Percentiles rank a stretch among this genome's conserved stretches.
phyloP scores from a whole-genome alignment of 2,329 filamentous ascomycete species.

The Sclerotiophoma versabilis region DNA sequence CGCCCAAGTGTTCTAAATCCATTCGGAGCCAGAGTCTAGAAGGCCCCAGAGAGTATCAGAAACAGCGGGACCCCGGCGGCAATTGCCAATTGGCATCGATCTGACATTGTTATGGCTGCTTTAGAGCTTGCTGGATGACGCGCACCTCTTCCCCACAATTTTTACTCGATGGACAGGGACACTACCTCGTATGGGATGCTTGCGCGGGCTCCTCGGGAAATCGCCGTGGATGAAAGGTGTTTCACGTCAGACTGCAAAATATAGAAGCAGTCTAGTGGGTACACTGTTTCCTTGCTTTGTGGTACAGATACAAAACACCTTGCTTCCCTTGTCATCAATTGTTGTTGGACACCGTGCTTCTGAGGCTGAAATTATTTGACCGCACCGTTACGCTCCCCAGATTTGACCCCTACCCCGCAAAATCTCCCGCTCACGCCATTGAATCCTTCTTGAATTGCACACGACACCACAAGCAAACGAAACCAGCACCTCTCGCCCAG shows the following conservation, averaged over 20 bases:
- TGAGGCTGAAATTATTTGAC: neutral
- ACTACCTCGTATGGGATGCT: slow-evolving; percentile 9
- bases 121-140: slow-evolving; percentile 10
- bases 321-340: neutral
- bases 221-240: slow-evolving; percentile 1
- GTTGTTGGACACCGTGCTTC: neutral
- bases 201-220: slow-evolving; percentile 11
- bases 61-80: slow-evolving; percentile 7
- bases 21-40: slow-evolving; percentile 15
- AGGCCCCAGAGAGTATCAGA: slow-evolving; percentile 7
- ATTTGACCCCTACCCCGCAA: slow-evolving; percentile 17
- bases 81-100: slow-evolving; percentile 10
- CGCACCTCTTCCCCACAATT: slow-evolving; percentile 21
- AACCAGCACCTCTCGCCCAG: neutral
- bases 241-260: slow-evolving; percentile 6
- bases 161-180: slow-evolving; percentile 2
- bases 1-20: slow-evolving; percentile 11
- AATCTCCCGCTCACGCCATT: neutral
- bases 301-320: slow-evolving; percentile 5
- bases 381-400: slow-evolving; percentile 11
- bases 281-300: slow-evolving; percentile 1
- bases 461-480: neutral
- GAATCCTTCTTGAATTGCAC: neutral
- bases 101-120: slow-evolving; percentile 8
- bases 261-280: slow-evolving; percentile 5